A percentile compares a stretch with the other conserved stretches of the same genome.
These are phyloP conservation scores for Psilocybe tampanensis DNA, from an alignment of 768 basidiomycete species.

Conservation along the genomic window DNA sequence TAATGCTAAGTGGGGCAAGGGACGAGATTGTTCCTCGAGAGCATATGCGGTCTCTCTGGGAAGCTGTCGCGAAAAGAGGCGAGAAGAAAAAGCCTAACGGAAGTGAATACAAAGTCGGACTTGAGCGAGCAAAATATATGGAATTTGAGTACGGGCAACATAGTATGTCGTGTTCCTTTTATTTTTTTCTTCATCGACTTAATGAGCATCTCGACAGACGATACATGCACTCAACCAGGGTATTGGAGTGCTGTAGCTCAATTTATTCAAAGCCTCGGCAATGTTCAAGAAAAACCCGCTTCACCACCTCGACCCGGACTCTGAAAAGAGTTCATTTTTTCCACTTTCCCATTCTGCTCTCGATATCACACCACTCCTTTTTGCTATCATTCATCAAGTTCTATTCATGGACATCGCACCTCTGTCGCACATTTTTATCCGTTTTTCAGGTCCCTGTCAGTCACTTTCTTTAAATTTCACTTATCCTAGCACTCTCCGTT, in stretches of 20 bases:
- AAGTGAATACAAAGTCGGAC: constrained; percentile 45
- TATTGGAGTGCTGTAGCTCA: constrained; percentile 28
- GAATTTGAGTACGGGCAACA: constrained; percentile 58
- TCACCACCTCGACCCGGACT: background rate
- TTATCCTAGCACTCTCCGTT: background rate
- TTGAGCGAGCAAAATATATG: constrained; percentile 56
- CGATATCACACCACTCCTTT: background rate
- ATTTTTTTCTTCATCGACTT: background rate
- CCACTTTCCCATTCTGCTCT: background rate
- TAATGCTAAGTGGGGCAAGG: constrained; percentile 75
- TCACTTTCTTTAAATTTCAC: background rate
- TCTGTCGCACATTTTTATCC: background rate
- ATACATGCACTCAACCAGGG: constrained; percentile 29
- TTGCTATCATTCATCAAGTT: no score
- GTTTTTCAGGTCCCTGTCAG: background rate
- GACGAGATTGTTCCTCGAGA: constrained; percentile 77
- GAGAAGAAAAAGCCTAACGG: constrained; percentile 42
- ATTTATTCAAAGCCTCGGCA: constrained; percentile 22
- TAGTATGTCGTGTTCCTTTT: constrained; percentile 39
- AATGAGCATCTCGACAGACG: constrained; percentile 18
- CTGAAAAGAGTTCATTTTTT: background rate
- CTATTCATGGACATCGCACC: background rate
- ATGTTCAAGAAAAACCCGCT: constrained; percentile 5
- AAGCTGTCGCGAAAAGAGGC: constrained; percentile 57
- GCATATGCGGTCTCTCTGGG: constrained; percentile 79